phyloP scores from a whole-genome alignment of 2,329 filamentous ascomycete genomes.

The Alternaria gaisen region DNA sequence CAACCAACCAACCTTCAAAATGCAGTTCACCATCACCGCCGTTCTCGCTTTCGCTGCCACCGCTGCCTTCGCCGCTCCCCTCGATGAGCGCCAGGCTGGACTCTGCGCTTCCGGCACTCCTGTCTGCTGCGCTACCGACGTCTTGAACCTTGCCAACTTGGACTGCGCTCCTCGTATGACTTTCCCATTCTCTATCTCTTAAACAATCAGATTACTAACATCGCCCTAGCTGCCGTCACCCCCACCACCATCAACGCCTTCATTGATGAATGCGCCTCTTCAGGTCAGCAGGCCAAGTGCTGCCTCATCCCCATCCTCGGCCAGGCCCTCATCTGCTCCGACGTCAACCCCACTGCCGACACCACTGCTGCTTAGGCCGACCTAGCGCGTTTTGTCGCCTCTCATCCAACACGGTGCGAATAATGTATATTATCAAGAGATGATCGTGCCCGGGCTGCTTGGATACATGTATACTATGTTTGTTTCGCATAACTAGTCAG shows the following conservation, averaged over 20 bases:
- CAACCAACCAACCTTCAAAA: conserved; percentile 32
- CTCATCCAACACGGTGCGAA: not conserved
- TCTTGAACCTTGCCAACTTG: conserved; percentile 66
- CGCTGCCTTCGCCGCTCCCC: conserved; percentile 42
- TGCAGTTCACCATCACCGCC: conserved; percentile 49
- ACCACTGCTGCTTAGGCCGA: not conserved
- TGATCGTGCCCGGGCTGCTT: not conserved
- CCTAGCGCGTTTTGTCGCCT: conserved; percentile 2
- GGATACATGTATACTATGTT: conserved; percentile 7
- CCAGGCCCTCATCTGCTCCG: conserved; percentile 52
- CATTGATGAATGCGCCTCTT: conserved; percentile 57
- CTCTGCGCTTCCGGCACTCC: conserved; percentile 51
- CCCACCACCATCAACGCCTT: conserved; percentile 57
- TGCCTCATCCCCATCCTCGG: conserved; percentile 63
- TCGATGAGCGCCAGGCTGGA: conserved; percentile 44
- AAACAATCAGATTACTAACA: conserved; percentile 21
- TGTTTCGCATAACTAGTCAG: not conserved
- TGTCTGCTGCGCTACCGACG: conserved; percentile 70
- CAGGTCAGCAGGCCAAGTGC: conserved; percentile 66
- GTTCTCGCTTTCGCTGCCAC: conserved; percentile 42
- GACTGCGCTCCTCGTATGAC: conserved; percentile 65
- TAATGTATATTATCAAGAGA: not conserved
- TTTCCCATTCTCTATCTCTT: not conserved
- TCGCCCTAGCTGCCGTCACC: conserved; percentile 38
- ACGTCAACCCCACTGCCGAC: conserved; percentile 32